Percentiles rank a stretch among this genome's conserved stretches.
phyloP scores from a whole-genome alignment of 495 filamentous ascomycete genomes.

The Hypoxylon perforatum region DNA sequence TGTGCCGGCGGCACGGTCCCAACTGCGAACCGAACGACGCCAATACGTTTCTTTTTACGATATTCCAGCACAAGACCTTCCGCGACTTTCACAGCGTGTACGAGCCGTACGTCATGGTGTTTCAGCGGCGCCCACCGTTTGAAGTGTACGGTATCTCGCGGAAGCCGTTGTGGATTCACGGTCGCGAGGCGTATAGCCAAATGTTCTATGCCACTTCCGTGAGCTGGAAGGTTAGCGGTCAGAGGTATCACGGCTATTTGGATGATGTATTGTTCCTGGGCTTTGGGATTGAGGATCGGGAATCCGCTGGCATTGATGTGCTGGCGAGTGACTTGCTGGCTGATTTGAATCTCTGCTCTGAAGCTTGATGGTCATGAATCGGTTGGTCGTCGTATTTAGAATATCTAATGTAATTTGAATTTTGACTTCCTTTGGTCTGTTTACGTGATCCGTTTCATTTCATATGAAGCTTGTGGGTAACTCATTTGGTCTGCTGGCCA shows the following conservation, averaged over 20 bases:
- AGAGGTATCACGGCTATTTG: constrained; percentile 60
- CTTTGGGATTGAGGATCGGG: constrained; percentile 62
- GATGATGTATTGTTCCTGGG: constrained; percentile 62
- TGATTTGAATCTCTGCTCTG: constrained; percentile 50
- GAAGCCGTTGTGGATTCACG: constrained; percentile 64
- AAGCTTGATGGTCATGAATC: not conserved
- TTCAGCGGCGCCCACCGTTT: constrained; percentile 57
- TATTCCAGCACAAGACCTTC: constrained; percentile 64
- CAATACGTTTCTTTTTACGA: constrained; percentile 63
- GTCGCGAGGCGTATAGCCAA: constrained; percentile 47
- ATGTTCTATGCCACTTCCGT: constrained; percentile 66
- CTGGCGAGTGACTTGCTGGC: constrained; percentile 57
- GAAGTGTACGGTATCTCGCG: constrained; percentile 59
- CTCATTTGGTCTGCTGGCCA: too few species aligned
- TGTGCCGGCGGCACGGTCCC: constrained; percentile 60
- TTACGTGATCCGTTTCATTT: too few species aligned
- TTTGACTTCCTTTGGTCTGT: too few species aligned
- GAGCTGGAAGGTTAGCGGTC: constrained; percentile 58
- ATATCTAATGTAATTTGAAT: too few species aligned
- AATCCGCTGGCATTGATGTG: constrained; percentile 58
- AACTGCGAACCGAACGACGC: constrained; percentile 48
- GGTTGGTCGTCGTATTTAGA: too few species aligned
- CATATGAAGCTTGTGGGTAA: too few species aligned
- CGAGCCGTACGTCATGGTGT: constrained; percentile 65
- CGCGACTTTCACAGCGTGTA: constrained; percentile 59